A percentile compares a stretch with the other conserved stretches of the same genome.
phyloP scores from a whole-genome alignment of 192 early-diverging fungal species.

The Phlyctochytrium planicorne region DNA sequence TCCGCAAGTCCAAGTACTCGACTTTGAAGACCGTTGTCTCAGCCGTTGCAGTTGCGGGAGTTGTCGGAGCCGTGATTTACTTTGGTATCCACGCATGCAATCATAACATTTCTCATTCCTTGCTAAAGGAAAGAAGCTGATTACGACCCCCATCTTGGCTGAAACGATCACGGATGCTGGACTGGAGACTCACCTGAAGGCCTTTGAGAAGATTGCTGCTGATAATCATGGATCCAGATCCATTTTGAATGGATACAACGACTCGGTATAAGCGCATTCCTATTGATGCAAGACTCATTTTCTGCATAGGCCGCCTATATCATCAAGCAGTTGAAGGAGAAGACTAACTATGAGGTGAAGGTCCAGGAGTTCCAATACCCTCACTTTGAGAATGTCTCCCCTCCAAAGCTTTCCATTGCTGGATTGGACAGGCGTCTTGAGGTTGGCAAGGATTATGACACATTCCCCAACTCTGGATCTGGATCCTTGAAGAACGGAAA shows the following conservation, averaged over 20 bases:
- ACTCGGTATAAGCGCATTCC: too few relatives aligned
- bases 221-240: slow-evolving; percentile 26
- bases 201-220: slow-evolving; percentile 19
- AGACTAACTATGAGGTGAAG: slow-evolving; percentile 26
- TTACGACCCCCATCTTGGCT: slow-evolving; percentile 4
- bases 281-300: too few relatives aligned
- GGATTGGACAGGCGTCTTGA: neutral
- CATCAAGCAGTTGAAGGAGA: neutral
- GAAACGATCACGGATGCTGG: slow-evolving; percentile 3
- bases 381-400: slow-evolving; percentile 8
- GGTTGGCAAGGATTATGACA: slow-evolving; percentile 12
- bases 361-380: slow-evolving; percentile 24
- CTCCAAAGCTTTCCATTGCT: slow-evolving; percentile 10
- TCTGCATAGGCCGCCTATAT: too few relatives aligned
- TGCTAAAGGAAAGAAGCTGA: neutral
- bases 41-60: neutral
- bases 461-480: slow-evolving; percentile 12
- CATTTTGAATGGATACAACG: slow-evolving; percentile 33
- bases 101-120: neutral
- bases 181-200: slow-evolving; percentile 11
- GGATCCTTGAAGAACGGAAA: neutral
- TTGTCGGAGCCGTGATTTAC: neutral
- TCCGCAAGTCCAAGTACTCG: too few relatives aligned
- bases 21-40: neutral
- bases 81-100: neutral